Evolutionary conservation across 306 rosid genomes (phyloP).

Genomic region (Lupinus albus): DNA sequence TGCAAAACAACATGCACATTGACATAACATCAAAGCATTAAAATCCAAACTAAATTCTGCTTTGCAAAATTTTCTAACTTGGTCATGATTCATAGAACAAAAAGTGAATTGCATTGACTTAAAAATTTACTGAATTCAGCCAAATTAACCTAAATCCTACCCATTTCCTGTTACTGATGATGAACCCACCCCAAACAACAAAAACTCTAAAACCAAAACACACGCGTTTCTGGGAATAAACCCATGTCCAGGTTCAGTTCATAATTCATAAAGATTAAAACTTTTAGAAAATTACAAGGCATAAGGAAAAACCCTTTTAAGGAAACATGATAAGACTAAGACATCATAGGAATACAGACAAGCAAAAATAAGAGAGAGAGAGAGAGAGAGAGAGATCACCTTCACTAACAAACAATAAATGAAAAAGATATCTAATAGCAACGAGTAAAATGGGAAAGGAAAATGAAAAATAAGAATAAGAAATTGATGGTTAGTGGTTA

Average conservation of each 20-base stretch:
- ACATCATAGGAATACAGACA: not conserved
- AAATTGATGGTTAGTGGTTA: not conserved
- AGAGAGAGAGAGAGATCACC: not conserved
- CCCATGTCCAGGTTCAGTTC: slow-evolving; percentile 28
- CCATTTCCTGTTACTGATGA: not conserved
- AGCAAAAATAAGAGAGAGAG: not conserved
- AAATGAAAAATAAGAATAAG: not conserved
- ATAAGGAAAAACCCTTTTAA: not conserved
- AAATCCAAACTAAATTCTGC: slow-evolving; percentile 2
- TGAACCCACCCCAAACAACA: not conserved
- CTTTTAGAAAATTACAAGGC: not conserved
- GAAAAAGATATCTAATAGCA: not conserved
- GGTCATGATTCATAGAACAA: slow-evolving; percentile 2
- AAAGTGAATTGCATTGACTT: not conserved
- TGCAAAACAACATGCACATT: slow-evolving; percentile 7
- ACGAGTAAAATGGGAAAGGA: not conserved
- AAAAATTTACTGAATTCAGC: not conserved
- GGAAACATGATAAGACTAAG: slow-evolving; percentile 3
- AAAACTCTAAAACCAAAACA: not conserved
- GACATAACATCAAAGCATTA: slow-evolving; percentile 5
- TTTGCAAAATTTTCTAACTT: slow-evolving; percentile 17
- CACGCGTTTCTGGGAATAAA: not conserved
- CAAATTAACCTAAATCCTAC: slow-evolving; percentile 2
- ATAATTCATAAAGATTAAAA: slow-evolving; percentile 19
- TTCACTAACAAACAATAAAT: not conserved